Evolutionary conservation across 2,329 filamentous ascomycete genomes (phyloP).

Genomic region (Cephalotrichum gorgonifer): DNA sequence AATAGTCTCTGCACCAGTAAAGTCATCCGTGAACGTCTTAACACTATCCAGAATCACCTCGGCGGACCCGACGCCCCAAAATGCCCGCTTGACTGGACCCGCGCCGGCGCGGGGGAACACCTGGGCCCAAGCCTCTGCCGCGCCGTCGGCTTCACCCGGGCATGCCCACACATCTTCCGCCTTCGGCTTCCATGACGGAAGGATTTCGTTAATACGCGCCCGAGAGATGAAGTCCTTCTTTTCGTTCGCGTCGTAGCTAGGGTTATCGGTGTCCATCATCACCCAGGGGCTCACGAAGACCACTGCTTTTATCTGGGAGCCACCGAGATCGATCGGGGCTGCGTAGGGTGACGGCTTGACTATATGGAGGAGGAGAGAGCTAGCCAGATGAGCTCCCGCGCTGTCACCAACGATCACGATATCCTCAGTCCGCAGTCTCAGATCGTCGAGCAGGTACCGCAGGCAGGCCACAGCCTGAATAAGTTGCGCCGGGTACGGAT

Average conservation of each 20-base stretch:
- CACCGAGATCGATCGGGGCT: conserved; percentile 6
- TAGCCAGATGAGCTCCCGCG: conserved; percentile 12
- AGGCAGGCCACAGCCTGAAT: conserved; percentile 11
- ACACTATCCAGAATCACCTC: conserved; percentile 6
- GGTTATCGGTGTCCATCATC: conserved; percentile 9
- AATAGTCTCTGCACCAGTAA: conserved; percentile 1
- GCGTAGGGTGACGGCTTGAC: conserved; percentile 10
- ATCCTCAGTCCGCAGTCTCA: conserved; percentile 5
- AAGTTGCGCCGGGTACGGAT: conserved; percentile 13
- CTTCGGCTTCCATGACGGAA: not conserved
- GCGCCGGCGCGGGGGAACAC: not conserved
- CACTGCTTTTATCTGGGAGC: conserved; percentile 7
- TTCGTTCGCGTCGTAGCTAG: conserved; percentile 10
- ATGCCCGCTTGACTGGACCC: conserved; percentile 4
- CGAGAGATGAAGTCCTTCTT: conserved; percentile 11
- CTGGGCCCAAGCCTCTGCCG: conserved; percentile 1
- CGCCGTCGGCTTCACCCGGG: conserved; percentile 1
- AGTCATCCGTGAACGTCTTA: not conserved
- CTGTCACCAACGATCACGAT: conserved; percentile 13
- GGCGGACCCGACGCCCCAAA: conserved; percentile 2
- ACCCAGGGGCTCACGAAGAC: conserved; percentile 12
- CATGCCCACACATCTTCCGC: conserved; percentile 6
- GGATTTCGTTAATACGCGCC: not conserved
- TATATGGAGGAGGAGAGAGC: conserved; percentile 12
- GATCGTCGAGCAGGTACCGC: conserved; percentile 9